Evolutionary conservation across 306 rosid species (phyloP), one percentile per base, ranked within the genome.

Genomic region (Dryas drummondii): DNA sequence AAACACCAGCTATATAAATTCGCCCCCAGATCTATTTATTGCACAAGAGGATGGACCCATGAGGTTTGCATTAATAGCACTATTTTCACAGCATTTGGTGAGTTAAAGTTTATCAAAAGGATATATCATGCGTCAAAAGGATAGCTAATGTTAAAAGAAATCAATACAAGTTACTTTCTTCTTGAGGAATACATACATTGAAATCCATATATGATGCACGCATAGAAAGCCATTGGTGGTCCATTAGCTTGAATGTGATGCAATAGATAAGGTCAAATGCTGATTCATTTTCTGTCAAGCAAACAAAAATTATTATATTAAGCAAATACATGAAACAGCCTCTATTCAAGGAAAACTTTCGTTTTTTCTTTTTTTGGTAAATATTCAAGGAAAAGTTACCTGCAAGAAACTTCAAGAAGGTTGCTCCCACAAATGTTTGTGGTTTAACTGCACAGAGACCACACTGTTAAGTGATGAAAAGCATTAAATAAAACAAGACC

Each of bases 201-300:
- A 94, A 94, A 88, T 94, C 99, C 99, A 94, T 94, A 81, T 94
- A 94, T 27, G 99, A 92, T 10, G 99, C 99, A 40, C 85, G 97
- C 99, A 94, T 94, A 16, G 96, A 73, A 74, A 94, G 99, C 99
- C 99, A 94, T 80, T 90, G 91, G 57, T 90, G 93, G 84, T 94
- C 99, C 99, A 94, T 92, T 76, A 94, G 86, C 88, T 94, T 94
- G 96, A 92, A 94, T 45, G 99, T 90, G 71, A 94, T 92, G 86
- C 99, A 92, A 82, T 94, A 94, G 79, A 94, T 92, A 73, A 92
- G 89, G 84, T 94, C 98, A 80, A 94, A 94, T 49, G 99, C 99
- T 1, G 81, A 82, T 55, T 94, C 97, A 54, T 89, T 92, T 80
- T 90, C 99, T 94, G 92, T 50, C 77, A 79, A 47, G 80, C 41